Conservation (phyloP, 2,329 filamentous ascomycete genomes). For the Ascosphaera pollenicola region DNA sequence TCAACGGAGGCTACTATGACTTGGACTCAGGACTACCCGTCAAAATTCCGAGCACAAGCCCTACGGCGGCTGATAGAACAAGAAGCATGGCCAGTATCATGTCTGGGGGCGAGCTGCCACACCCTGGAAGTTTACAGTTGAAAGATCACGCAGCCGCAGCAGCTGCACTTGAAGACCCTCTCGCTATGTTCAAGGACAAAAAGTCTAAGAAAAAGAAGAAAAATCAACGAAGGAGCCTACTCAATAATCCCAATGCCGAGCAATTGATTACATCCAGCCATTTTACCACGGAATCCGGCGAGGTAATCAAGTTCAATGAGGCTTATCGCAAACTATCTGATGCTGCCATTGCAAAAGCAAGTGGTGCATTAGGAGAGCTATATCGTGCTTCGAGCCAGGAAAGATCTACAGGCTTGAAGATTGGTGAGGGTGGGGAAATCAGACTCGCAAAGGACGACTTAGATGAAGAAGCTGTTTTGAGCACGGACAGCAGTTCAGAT, state of each 20-base stretch:
- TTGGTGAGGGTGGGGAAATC: constrained; percentile 20
- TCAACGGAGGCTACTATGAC: constrained; percentile 11
- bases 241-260: too few relatives aligned
- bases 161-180: too few relatives aligned
- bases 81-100: constrained; percentile 27
- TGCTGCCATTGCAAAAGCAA: constrained; percentile 41
- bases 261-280: constrained; percentile 12
- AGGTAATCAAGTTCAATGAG: constrained; percentile 42
- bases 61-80: constrained; percentile 7
- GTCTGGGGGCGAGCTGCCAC: constrained; percentile 15
- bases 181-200: too few relatives aligned
- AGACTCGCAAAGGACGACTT: constrained; percentile 50
- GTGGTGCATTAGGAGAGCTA: constrained; percentile 39
- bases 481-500: constrained; percentile 17
- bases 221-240: too few relatives aligned
- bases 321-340: constrained; percentile 53
- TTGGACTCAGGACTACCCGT: not conserved
- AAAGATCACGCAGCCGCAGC: too few relatives aligned
- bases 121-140: too few relatives aligned
- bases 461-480: constrained; percentile 40
- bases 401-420: constrained; percentile 11
- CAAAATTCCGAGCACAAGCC: constrained; percentile 4
- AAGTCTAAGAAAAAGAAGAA: too few relatives aligned
- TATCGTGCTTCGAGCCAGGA: constrained; percentile 27
- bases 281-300: constrained; percentile 36